Base-by-base conservation (phyloP, 345 rosid species). In the Camelina sativa region DNA sequence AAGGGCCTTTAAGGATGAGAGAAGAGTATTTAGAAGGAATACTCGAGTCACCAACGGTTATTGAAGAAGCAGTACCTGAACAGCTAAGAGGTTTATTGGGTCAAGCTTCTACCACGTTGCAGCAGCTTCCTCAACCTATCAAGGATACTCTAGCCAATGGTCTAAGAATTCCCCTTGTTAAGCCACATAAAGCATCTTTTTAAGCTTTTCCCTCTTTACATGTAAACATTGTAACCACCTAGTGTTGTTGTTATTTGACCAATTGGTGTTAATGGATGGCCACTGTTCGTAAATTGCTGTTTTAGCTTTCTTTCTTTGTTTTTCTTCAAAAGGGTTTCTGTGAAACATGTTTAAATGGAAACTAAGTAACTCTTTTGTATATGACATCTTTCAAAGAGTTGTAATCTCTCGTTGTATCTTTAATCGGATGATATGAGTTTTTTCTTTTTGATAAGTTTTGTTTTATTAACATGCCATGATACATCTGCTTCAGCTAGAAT, bases 51-150 rank as follows among this genome's bases (percentile, higher is more conserved):
- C 96, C 98, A 22, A 85, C 82, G 3, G 66, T 94, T 38, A 81
- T 91, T 77, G 95, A 90, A 86, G 97, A 91, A 77, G 76, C 91
- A 15, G 62, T 94, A 22, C 97, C 97, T 44, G 89, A 84, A 61
- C 95, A 94, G 82, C 79, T 94, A 58, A 88, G 86, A 84, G 91
- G 90, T 77, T 84, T 82, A 32, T 61, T 87, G 47, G 81, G 76
- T 80, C 98, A 91, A 84, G 97, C 97, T 62, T 63, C 80, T 51
- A 76, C 76, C 34, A 80, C 84, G 0, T 32, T 84, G 61, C 91
- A 86, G 79, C 98, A 90, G 79, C 88, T 91, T 77, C 98, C 97
- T 64, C 82, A 72, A 75, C 84, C 93, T 65, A 69, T 91, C 41
- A 85, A 87, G 65, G 89, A 91, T 77, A 88, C 80, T 7, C 22